phyloP scores from a whole-genome alignment of 192 early-diverging fungal species.

The Powellomyces hirtus region DNA sequence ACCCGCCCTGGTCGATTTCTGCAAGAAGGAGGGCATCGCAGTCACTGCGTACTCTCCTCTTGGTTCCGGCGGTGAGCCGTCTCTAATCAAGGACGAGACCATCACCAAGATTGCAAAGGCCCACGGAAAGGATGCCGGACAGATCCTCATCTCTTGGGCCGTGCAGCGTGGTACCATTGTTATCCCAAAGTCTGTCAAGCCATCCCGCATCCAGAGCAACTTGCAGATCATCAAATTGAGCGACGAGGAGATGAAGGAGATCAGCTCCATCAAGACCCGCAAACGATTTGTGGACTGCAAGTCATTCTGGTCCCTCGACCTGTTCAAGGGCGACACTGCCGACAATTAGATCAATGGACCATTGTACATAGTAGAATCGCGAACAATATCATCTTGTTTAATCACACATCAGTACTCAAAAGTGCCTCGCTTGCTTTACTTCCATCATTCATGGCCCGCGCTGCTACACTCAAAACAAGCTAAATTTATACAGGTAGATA shows the following conservation, averaged over 20 bases:
- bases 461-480: too few relatives aligned
- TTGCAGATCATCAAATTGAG: slow-evolving; percentile 14
- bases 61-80: slow-evolving; percentile 42
- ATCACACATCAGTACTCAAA: too few relatives aligned
- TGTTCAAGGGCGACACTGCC: slow-evolving; percentile 22
- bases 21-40: slow-evolving; percentile 64
- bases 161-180: slow-evolving; percentile 71
- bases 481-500: too few relatives aligned
- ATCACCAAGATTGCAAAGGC: slow-evolving; percentile 68
- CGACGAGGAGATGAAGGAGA: slow-evolving; percentile 31
- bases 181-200: slow-evolving; percentile 77
- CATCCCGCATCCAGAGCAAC: slow-evolving; percentile 53
- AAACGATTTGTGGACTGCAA: slow-evolving; percentile 28
- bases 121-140: slow-evolving; percentile 63
- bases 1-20: slow-evolving; percentile 70
- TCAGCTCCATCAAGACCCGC: slow-evolving; percentile 40
- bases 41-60: slow-evolving; percentile 84
- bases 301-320: slow-evolving; percentile 18
- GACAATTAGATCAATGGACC: background rate
- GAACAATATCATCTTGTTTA: too few relatives aligned
- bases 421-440: too few relatives aligned
- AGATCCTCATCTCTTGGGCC: slow-evolving; percentile 75
- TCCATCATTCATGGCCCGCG: too few relatives aligned
- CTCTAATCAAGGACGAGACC: slow-evolving; percentile 16
- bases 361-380: too few relatives aligned